Evolutionary conservation across 176 grass and related monocot genomes (phyloP).

Genomic region (Zizania latifolia): DNA sequence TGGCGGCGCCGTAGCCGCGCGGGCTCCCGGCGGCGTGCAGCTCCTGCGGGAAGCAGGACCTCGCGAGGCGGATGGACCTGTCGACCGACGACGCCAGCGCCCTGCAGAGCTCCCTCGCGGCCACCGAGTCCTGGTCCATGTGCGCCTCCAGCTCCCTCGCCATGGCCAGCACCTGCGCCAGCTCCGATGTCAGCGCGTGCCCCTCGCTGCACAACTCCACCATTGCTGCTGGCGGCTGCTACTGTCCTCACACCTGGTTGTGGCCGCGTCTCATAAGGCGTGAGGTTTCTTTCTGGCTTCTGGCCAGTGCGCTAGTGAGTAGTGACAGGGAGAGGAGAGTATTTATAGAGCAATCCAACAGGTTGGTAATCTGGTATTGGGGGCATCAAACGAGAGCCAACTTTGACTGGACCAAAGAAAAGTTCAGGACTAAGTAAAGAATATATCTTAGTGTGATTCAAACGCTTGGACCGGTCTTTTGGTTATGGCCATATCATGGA

Average conservation of each 20-base stretch:
- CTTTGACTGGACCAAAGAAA: constrained; percentile 38
- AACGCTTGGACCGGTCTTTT: constrained; percentile 34
- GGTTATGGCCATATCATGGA: neutral
- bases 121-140: constrained; percentile 10
- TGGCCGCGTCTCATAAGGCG: neutral
- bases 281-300: neutral
- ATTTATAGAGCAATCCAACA: constrained; percentile 1
- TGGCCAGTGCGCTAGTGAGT: constrained; percentile 1
- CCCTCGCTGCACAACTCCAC: neutral
- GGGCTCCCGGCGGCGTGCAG: constrained; percentile 18
- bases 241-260: neutral
- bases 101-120: constrained; percentile 33
- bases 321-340: neutral
- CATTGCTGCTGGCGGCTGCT: neutral
- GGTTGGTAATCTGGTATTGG: neutral
- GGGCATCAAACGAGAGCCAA: neutral
- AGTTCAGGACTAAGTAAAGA: constrained; percentile 10
- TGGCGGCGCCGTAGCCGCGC: constrained; percentile 1
- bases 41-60: neutral
- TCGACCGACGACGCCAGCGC: constrained; percentile 41
- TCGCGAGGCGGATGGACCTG: constrained; percentile 48
- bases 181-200: constrained; percentile 47
- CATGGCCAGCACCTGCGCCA: constrained; percentile 44
- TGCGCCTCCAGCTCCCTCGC: constrained; percentile 49
- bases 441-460: neutral